Percentiles rank a stretch among this genome's conserved stretches.
Evolutionary conservation across 257 asterid genomes (phyloP).

Genomic region (Asclepias syriaca): DNA sequence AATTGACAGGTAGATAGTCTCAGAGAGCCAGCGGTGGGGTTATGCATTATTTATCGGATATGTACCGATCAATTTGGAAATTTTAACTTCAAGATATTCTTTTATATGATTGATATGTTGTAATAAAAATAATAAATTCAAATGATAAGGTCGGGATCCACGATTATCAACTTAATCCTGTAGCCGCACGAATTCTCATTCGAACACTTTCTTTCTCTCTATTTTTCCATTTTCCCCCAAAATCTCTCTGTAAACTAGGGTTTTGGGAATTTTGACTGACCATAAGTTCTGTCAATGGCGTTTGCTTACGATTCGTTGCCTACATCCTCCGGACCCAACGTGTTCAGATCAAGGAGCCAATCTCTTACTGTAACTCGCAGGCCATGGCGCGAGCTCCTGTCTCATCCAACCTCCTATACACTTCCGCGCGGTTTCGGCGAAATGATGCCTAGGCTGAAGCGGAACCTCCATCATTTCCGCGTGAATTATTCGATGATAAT

Average conservation of each 20-base stretch:
- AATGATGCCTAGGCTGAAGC: constrained; percentile 36
- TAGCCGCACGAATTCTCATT: background rate
- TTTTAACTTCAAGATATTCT: no score
- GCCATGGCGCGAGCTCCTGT: constrained; percentile 68
- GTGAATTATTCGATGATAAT: constrained; percentile 49
- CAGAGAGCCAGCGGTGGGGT: background rate
- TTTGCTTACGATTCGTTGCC: constrained; percentile 12
- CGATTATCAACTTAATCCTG: background rate
- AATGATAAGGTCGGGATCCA: no score
- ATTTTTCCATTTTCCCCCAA: background rate
- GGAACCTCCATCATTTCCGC: constrained; percentile 59
- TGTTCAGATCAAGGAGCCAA: constrained; percentile 36
- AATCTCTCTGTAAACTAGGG: background rate
- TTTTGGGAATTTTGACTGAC: background rate
- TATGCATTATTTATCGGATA: background rate
- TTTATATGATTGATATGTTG: no score
- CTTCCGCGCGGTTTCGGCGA: constrained; percentile 39
- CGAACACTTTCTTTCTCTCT: no score
- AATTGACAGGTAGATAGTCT: background rate
- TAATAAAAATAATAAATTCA: no score
- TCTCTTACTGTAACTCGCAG: constrained; percentile 47
- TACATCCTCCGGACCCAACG: constrained; percentile 9
- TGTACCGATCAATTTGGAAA: no score
- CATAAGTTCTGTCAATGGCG: constrained; percentile 3
- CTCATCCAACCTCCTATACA: constrained; percentile 60